Percentiles rank a stretch among this genome's conserved stretches.
Conservation (phyloP, 2,329 filamentous ascomycete species). For the Ophiostoma piceae region DNA sequence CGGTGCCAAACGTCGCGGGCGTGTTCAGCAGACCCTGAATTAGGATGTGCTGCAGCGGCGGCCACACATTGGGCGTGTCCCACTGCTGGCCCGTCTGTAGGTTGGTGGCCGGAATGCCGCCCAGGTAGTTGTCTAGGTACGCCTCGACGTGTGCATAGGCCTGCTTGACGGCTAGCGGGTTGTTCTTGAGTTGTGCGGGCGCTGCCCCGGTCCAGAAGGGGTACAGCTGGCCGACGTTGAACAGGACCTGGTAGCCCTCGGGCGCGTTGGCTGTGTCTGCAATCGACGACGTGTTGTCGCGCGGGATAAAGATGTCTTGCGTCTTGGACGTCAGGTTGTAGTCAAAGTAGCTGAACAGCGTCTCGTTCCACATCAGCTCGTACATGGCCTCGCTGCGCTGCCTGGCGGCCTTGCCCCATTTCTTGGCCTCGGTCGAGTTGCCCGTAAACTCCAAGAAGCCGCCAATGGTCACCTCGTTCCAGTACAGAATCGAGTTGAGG, state of each 20-base stretch:
- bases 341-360: conserved; percentile 61
- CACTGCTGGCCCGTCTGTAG: conserved; percentile 59
- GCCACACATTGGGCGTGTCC: conserved; percentile 68
- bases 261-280: conserved; percentile 45
- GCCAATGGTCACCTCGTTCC: conserved; percentile 57
- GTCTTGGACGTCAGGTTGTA: conserved; percentile 57
- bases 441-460: conserved; percentile 48
- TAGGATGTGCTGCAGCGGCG: conserved; percentile 59
- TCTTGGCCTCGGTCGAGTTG: conserved; percentile 44
- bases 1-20: conserved; percentile 49
- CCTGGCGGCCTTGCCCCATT: conserved; percentile 41
- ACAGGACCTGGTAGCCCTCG: conserved; percentile 51
- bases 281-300: conserved; percentile 43
- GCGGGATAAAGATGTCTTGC: conserved; percentile 51
- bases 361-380: conserved; percentile 59
- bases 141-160: conserved; percentile 50
- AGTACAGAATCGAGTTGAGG: conserved; percentile 63
- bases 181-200: conserved; percentile 50
- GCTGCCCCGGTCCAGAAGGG: conserved; percentile 66
- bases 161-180: conserved; percentile 52
- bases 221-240: conserved; percentile 57
- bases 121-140: conserved; percentile 48
- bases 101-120: conserved; percentile 60
- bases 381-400: conserved; percentile 58
- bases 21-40: conserved; percentile 58